phyloP scores from a whole-genome alignment of 805 yeast species.

The Starmerella davenportii region DNA sequence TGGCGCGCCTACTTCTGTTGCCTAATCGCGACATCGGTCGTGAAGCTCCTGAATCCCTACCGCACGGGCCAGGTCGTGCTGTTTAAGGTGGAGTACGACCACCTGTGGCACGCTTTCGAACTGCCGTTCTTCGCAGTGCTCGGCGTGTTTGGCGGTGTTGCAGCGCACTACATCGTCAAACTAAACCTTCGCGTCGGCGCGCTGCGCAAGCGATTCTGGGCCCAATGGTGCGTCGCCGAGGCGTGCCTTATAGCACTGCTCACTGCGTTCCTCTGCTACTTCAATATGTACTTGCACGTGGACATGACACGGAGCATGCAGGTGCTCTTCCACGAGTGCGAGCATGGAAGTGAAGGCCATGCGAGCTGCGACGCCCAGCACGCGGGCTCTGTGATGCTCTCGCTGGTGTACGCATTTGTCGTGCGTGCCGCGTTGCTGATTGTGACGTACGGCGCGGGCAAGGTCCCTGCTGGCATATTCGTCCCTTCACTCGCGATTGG shows the following conservation, averaged over 20 bases:
- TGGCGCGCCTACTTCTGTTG: constrained; percentile 90
- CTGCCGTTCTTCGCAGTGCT: constrained; percentile 53
- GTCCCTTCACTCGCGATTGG: constrained; percentile 97
- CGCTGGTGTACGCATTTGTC: constrained; percentile 52
- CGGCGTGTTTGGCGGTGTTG: constrained; percentile 83
- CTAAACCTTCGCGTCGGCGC: constrained; percentile 60
- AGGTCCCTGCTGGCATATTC: constrained; percentile 90
- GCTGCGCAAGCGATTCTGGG: constrained; percentile 55
- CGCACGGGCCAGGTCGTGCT: constrained; percentile 86
- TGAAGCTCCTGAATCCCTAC: constrained; percentile 74
- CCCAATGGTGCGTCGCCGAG: constrained; percentile 46
- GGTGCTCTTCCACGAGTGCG: constrained; percentile 69
- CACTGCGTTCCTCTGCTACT: constrained; percentile 64
- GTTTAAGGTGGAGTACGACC: constrained; percentile 78
- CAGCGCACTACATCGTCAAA: constrained; percentile 62
- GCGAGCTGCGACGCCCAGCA: constrained; percentile 19
- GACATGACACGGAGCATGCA: constrained; percentile 98
- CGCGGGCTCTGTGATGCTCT: constrained; percentile 25
- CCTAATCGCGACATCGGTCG: constrained; percentile 63
- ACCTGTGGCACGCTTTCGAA: constrained; percentile 74
- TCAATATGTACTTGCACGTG: constrained; percentile 56
- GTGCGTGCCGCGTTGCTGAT: constrained; percentile 56
- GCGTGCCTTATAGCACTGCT: constrained; percentile 46
- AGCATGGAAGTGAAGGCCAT: constrained; percentile 26
- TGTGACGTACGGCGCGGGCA: constrained; percentile 66